A percentile compares a stretch with the other conserved stretches of the same genome.
These are phyloP conservation scores for Onygena corvina DNA, from an alignment of 2,329 filamentous ascomycete species.

Conservation along the genomic window DNA sequence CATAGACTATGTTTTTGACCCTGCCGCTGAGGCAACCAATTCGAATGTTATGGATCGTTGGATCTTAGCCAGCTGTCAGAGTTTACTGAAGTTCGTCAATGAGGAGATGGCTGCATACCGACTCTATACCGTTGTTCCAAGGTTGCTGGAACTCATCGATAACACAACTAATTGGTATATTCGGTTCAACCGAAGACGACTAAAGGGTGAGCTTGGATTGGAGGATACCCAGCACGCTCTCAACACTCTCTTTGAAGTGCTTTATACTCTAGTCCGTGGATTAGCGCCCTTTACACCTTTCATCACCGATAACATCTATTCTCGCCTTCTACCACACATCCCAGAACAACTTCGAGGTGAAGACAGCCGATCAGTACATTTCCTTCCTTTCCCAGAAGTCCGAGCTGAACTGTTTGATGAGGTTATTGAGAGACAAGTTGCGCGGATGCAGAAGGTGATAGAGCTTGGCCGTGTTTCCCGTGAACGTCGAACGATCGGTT, in stretches of 20 bases:
- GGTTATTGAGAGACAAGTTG: constrained; percentile 72
- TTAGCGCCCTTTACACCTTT: constrained; percentile 94
- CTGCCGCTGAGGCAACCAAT: constrained; percentile 60
- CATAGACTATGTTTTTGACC: constrained; percentile 67
- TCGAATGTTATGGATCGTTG: constrained; percentile 92
- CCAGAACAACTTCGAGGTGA: constrained; percentile 56
- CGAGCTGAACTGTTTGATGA: constrained; percentile 77
- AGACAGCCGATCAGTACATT: constrained; percentile 81
- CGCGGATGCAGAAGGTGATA: constrained; percentile 90
- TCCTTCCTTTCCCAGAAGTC: constrained; percentile 79
- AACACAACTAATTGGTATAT: constrained; percentile 99
- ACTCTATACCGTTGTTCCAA: constrained; percentile 82
- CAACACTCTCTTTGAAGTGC: constrained; percentile 86
- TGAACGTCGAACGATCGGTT: constrained; percentile 68
- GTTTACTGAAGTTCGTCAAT: constrained; percentile 80
- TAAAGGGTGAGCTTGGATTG: constrained; percentile 79
- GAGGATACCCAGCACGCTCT: constrained; percentile 82
- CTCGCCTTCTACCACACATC: constrained; percentile 68
- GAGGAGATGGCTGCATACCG: constrained; percentile 75
- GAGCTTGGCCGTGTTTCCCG: constrained; percentile 76
- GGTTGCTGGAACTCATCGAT: constrained; percentile 71
- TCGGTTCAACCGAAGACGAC: constrained; percentile 76
- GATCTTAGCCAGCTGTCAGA: constrained; percentile 88
- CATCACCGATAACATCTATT: constrained; percentile 88
- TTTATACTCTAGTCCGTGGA: constrained; percentile 77